Evolutionary conservation across 176 grass and related monocot species (phyloP).

Genomic region (Cenchrus fungigraminus): DNA sequence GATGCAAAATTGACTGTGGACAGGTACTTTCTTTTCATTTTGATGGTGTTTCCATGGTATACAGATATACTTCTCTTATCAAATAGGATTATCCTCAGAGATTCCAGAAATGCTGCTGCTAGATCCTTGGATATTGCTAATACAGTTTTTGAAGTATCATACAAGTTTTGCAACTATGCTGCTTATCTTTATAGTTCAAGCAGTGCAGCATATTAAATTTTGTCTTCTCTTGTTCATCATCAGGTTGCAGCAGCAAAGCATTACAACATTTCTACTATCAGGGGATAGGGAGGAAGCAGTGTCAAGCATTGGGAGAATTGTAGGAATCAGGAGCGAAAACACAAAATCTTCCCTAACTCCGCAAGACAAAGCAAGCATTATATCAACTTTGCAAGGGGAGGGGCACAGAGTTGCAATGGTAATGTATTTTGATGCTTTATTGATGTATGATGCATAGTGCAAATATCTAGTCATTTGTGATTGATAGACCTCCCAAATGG

Average conservation of each 20-base stretch:
- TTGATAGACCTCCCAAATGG: background rate
- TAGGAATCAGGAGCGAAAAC: slow-evolving; percentile 70
- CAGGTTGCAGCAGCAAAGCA: slow-evolving; percentile 75
- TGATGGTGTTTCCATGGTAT: slow-evolving; percentile 21
- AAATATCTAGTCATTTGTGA: background rate
- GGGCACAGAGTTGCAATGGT: slow-evolving; percentile 87
- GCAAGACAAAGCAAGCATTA: slow-evolving; percentile 80
- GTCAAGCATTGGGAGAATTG: slow-evolving; percentile 69
- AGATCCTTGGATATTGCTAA: slow-evolving; percentile 21
- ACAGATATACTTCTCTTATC: slow-evolving; percentile 20
- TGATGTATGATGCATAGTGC: background rate
- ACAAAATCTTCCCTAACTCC: slow-evolving; percentile 71
- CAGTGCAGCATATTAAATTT: slow-evolving; percentile 14
- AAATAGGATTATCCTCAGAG: slow-evolving; percentile 1
- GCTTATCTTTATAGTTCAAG: slow-evolving; percentile 21
- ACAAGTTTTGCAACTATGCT: slow-evolving; percentile 15
- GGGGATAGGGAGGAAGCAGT: slow-evolving; percentile 93
- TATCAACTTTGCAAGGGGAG: slow-evolving; percentile 75
- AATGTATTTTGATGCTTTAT: slow-evolving; percentile 33
- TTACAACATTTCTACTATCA: slow-evolving; percentile 69
- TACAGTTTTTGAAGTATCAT: slow-evolving; percentile 16
- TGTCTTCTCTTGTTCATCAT: slow-evolving; percentile 24
- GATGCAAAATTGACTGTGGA: slow-evolving; percentile 75
- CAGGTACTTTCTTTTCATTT: slow-evolving; percentile 59
- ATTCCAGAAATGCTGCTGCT: background rate